Evolutionary conservation across 257 asterid genomes (phyloP).

Genomic region (Penstemon eatonii): DNA sequence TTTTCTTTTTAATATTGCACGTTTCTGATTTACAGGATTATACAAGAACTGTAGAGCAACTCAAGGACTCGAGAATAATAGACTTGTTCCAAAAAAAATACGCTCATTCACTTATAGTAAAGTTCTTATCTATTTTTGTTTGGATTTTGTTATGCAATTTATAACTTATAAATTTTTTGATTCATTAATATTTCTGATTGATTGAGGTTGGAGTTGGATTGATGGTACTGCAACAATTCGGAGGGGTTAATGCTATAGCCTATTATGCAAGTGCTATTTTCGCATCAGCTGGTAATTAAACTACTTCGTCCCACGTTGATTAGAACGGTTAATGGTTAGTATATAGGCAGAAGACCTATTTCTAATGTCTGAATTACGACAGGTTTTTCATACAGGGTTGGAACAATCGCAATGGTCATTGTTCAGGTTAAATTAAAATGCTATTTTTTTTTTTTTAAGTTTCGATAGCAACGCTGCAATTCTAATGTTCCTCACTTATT

Average conservation of each 20-base stretch:
- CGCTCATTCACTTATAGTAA: conserved; percentile 71
- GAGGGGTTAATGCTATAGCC: conserved; percentile 85
- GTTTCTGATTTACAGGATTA: conserved; percentile 52
- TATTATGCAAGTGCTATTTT: conserved; percentile 87
- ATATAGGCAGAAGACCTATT: neutral
- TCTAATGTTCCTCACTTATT: conserved; percentile 15
- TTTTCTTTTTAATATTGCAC: neutral
- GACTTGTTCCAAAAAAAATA: conserved; percentile 81
- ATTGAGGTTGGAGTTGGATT: conserved; percentile 89
- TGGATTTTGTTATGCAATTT: neutral
- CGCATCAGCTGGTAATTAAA: conserved; percentile 66
- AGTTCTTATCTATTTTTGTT: conserved; percentile 16
- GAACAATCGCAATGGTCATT: conserved; percentile 80
- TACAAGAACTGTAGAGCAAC: conserved; percentile 51
- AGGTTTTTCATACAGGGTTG: conserved; percentile 72
- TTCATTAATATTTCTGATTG: conserved; percentile 1
- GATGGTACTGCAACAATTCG: conserved; percentile 87
- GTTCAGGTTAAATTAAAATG: conserved; percentile 54
- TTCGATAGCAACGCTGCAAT: neutral
- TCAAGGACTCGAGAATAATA: conserved; percentile 49
- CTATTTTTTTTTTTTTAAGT: neutral
- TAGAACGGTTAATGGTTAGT: neutral
- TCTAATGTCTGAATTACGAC: conserved; percentile 28
- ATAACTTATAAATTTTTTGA: neutral
- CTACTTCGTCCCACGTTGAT: conserved; percentile 8